phyloP scores from a whole-genome alignment of 768 basidiomycete species.

The Naganishia vishniacii region DNA sequence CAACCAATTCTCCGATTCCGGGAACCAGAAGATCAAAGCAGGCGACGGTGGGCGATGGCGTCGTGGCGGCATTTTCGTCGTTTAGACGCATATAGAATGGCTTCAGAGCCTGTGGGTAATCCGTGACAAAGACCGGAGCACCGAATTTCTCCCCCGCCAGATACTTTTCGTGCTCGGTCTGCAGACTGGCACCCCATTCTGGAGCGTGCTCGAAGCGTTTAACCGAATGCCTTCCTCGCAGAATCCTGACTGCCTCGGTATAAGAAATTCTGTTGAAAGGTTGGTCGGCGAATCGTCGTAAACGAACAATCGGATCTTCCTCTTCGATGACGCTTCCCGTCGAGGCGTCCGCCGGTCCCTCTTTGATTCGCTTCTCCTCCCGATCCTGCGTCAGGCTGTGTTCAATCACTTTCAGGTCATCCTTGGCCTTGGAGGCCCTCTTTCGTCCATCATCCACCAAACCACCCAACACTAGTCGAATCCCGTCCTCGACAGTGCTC shows the following conservation, averaged over 20 bases:
- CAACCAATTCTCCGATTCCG: constrained; percentile 77
- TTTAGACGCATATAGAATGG: constrained; percentile 87
- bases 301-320: constrained; percentile 2
- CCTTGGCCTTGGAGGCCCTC: constrained; percentile 19
- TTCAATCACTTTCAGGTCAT: constrained; percentile 27
- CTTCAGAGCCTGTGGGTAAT: constrained; percentile 77
- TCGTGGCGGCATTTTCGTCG: constrained; percentile 1
- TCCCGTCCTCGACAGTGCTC: constrained; percentile 57
- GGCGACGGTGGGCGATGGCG: constrained; percentile 59
- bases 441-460: constrained; percentile 22
- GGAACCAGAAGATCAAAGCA: constrained; percentile 95
- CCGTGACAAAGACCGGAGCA: constrained; percentile 83
- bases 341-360: neutral
- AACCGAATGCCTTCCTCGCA: constrained; percentile 49
- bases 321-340: neutral
- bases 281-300: constrained; percentile 37
- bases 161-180: constrained; percentile 90
- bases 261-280: constrained; percentile 75
- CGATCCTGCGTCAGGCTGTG: constrained; percentile 27
- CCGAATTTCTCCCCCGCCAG: constrained; percentile 63
- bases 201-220: constrained; percentile 58
- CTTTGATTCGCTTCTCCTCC: constrained; percentile 11
- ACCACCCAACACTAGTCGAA: constrained; percentile 50
- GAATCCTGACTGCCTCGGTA: constrained; percentile 62
- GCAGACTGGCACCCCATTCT: constrained; percentile 64